phyloP scores from a whole-genome alignment of 2,329 filamentous ascomycete species.

The Karstenula rhodostoma region DNA sequence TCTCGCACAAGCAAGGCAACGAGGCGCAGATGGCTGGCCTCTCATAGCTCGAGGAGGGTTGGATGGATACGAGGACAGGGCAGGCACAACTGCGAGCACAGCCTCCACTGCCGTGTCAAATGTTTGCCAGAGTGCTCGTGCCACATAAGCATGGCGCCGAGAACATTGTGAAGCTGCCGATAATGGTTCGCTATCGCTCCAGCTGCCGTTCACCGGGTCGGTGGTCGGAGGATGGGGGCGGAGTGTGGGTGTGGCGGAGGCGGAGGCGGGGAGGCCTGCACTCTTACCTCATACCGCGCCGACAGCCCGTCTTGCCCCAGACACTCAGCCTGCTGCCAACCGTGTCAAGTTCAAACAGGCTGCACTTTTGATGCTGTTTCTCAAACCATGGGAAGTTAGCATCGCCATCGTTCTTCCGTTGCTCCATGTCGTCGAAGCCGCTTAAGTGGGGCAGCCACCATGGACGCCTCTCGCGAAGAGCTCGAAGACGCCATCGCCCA shows the following conservation, averaged over 20 bases:
- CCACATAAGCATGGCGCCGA: background rate
- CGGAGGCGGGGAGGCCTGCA: background rate
- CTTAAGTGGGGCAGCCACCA: constrained; percentile 6
- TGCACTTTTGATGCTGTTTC: background rate
- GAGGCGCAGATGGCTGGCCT: constrained; percentile 10
- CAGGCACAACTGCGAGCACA: background rate
- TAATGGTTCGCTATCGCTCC: background rate
- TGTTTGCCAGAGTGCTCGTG: background rate
- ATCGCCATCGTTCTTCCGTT: background rate
- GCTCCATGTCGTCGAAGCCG: constrained; percentile 11
- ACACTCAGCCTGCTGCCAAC: background rate
- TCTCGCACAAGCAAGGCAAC: constrained; percentile 10
- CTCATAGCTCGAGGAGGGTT: background rate
- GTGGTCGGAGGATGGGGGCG: background rate
- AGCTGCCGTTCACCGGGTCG: background rate
- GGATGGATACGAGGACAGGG: background rate
- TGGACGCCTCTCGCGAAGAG: constrained; percentile 17
- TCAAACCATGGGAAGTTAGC: background rate
- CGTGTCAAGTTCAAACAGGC: background rate
- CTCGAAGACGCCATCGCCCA: constrained; percentile 21
- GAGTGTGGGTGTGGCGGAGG: constrained; percentile 3
- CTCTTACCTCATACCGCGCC: constrained; percentile 10
- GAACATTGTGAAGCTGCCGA: background rate
- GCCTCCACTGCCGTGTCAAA: constrained; percentile 9
- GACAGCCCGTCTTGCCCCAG: background rate